Evolutionary conservation across 75 land plant genomes (phyloP), one percentile per base, ranked within the genome.

Genomic region (Pinus albicaulis): DNA sequence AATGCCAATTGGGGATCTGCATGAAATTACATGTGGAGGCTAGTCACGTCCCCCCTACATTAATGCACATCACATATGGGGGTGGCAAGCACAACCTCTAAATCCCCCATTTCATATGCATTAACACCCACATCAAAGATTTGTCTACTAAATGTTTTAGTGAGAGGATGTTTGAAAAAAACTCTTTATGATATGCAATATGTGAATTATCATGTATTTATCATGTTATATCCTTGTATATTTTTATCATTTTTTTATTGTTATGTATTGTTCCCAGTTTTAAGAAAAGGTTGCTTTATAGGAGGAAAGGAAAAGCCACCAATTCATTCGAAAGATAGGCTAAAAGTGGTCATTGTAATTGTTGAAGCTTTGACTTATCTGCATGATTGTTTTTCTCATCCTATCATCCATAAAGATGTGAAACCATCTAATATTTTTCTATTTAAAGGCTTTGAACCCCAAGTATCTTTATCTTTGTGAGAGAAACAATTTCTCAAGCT

Each of bases 341-440:
- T 78, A 60, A 84, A 86, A 64, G 79, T 93, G 20, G 98, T 96
- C 23, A 69, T 87, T 66, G 93, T 86, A 12, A 71, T 92, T 48
- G 95, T 95, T 28, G 87, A 90, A 74, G 98, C 90, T 13, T 76
- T 89, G 12, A 38, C 53, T 63, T 90, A 90, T 71, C 84, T 92
- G 2, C 92, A 92, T 56, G 71, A 79, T 72, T 80, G 74, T 56
- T 71, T 85, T 61, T 13, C 81, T 24, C 79, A 63, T 20, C 87
- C 90, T n/a, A 84, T 90, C 12, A 86, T 92, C 63, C 92, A 92
- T 70, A 82, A 88, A 72, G 95, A 92, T 83, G 81, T 92, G 13
- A 92, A 90, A 68, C 90, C 95, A 52, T 89, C 95, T n/a, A 92
- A 92, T 71, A 86, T 92, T 74, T 88, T 92, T 60, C 83, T 92